These are phyloP conservation scores for Hydnum rufescens DNA, from an alignment of 768 basidiomycete species.

Conservation along the genomic window DNA sequence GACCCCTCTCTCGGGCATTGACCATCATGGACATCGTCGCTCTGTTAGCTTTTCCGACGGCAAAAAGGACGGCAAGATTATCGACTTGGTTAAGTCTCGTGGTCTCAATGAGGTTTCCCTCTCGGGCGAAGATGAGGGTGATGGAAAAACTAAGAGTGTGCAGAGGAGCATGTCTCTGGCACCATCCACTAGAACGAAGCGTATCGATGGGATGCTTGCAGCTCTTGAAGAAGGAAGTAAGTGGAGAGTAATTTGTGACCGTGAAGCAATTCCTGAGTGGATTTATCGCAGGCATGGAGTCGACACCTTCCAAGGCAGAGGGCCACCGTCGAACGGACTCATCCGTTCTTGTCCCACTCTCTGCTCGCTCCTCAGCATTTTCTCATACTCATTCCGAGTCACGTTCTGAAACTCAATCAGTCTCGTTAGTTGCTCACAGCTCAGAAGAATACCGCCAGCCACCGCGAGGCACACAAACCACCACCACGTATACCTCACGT, in stretches of 20 bases:
- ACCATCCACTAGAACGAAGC: constrained; percentile 51
- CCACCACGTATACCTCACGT: background rate
- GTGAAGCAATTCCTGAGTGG: background rate
- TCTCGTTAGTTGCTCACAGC: background rate
- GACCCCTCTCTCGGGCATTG: constrained; percentile 5
- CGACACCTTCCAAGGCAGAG: too few relatives aligned
- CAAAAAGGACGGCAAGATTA: constrained; percentile 71
- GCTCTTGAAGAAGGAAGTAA: constrained; percentile 50
- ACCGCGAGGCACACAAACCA: background rate
- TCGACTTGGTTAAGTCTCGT: constrained; percentile 24
- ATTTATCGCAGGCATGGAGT: too few relatives aligned
- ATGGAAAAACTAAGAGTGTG: constrained; percentile 13
- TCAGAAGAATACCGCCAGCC: background rate
- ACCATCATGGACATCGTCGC: constrained; percentile 31
- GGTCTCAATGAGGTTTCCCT: constrained; percentile 8
- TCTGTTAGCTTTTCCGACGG: constrained; percentile 98
- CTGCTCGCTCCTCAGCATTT: background rate
- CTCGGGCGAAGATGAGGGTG: constrained; percentile 12
- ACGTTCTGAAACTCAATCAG: background rate
- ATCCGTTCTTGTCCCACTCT: background rate
- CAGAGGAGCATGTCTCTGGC: constrained; percentile 16
- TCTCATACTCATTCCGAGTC: background rate
- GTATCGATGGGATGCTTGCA: constrained; percentile 65
- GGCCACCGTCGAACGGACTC: background rate
- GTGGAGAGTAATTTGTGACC: constrained; percentile 11